phyloP scores from a whole-genome alignment of 495 filamentous ascomycete species.

The Podospora pseudopauciseta region DNA sequence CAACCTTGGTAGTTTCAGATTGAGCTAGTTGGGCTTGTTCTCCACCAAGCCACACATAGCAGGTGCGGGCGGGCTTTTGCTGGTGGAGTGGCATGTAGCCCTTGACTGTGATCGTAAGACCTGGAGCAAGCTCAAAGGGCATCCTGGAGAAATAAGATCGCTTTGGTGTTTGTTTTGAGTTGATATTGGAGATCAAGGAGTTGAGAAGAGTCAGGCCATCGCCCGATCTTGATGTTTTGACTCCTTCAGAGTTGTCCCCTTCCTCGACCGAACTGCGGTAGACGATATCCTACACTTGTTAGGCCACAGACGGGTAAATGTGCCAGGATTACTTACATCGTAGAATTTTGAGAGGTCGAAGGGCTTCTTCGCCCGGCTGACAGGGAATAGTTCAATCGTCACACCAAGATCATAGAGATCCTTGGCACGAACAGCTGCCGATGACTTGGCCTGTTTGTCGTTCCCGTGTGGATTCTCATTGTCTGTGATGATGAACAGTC shows the following conservation, averaged over 20 bases:
- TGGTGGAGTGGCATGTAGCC: constrained; percentile 86
- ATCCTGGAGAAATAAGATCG: constrained; percentile 81
- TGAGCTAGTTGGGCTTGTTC: constrained; percentile 78
- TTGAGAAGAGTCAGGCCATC: constrained; percentile 79
- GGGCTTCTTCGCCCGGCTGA: constrained; percentile 65
- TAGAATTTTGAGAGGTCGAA: constrained; percentile 91
- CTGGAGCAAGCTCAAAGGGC: constrained; percentile 80
- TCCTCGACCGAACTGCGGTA: constrained; percentile 64
- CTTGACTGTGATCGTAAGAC: constrained; percentile 81
- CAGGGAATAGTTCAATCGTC: constrained; percentile 89
- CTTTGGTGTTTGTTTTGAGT: constrained; percentile 84
- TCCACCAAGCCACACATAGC: constrained; percentile 79
- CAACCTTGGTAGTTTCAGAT: constrained; percentile 65
- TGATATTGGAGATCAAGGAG: constrained; percentile 82
- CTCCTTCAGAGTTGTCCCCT: constrained; percentile 40
- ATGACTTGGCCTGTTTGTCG: constrained; percentile 65
- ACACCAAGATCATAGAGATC: constrained; percentile 95
- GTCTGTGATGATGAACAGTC: constrained; percentile 93
- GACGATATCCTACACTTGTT: constrained; percentile 65
- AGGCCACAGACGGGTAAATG: constrained; percentile 8
- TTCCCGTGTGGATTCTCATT: constrained; percentile 80
- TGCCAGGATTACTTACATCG: constrained; percentile 55
- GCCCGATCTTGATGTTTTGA: constrained; percentile 50
- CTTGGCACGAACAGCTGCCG: constrained; percentile 81
- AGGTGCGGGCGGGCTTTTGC: constrained; percentile 72